Evolutionary conservation across 768 basidiomycete genomes (phyloP).

Genomic region (Russula foetens): DNA sequence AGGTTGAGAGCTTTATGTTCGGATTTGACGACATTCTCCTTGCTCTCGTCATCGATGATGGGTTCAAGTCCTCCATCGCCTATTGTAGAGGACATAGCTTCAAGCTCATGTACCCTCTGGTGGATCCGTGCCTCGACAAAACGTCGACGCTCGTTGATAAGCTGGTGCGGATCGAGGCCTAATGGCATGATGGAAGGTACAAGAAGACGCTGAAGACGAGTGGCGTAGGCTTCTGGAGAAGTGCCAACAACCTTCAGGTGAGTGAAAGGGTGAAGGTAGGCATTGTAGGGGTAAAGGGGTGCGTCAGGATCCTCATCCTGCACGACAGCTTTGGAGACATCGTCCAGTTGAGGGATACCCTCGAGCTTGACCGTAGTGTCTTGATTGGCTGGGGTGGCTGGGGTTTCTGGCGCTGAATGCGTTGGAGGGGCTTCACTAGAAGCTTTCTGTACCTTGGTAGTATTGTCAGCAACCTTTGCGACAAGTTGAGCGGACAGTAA

Average conservation of each 20-base stretch:
- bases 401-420: conserved; percentile 5
- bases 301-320: conserved; percentile 75
- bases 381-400: conserved; percentile 16
- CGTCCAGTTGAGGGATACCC: conserved; percentile 43
- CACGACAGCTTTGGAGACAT: conserved; percentile 65
- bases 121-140: conserved; percentile 84
- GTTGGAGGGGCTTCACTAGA: conserved; percentile 25
- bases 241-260: conserved; percentile 58
- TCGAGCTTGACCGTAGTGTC: conserved; percentile 45
- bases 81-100: conserved; percentile 67
- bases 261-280: conserved; percentile 76
- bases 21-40: conserved; percentile 29
- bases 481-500: conserved; percentile 52
- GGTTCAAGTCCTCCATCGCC: conserved; percentile 66
- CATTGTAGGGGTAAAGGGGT: conserved; percentile 87
- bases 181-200: conserved; percentile 86
- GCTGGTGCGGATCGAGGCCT: conserved; percentile 87
- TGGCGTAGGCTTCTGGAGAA: conserved; percentile 56
- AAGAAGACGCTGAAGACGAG: conserved; percentile 70
- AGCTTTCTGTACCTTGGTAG: conserved; percentile 64
- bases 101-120: conserved; percentile 84
- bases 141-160: conserved; percentile 86
- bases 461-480: conserved; percentile 62
- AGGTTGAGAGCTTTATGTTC: conserved; percentile 27
- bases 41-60: conserved; percentile 33